A percentile compares a stretch with the other conserved stretches of the same genome.
Evolutionary conservation across 129 eudicot species (phyloP).

Genomic region (Helichrysum umbraculigerum): DNA sequence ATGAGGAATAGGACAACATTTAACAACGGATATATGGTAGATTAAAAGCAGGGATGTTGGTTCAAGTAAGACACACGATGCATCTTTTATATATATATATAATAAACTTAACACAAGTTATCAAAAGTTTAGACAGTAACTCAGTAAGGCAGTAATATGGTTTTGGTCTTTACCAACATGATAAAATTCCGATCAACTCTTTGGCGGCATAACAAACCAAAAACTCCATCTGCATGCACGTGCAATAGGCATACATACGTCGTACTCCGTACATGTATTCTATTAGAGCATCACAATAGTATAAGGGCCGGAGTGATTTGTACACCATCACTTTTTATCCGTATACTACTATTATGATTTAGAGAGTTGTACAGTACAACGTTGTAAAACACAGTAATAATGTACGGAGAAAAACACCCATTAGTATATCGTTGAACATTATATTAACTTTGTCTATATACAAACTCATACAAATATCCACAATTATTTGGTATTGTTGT

Average conservation of each 20-base stretch:
- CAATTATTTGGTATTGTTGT: too few relatives aligned
- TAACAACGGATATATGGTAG: background rate
- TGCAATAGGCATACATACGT: background rate
- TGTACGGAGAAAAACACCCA: too few relatives aligned
- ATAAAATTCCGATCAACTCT: slow-evolving; percentile 2
- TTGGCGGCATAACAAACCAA: slow-evolving; percentile 22
- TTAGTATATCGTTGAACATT: background rate
- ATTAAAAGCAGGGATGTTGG: background rate
- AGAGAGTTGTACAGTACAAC: too few relatives aligned
- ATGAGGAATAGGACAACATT: too few relatives aligned
- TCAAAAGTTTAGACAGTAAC: slow-evolving; percentile 10
- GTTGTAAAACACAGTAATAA: too few relatives aligned
- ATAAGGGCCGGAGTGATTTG: too few relatives aligned
- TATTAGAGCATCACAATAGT: background rate
- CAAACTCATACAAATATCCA: too few relatives aligned
- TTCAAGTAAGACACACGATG: background rate
- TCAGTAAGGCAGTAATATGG: slow-evolving; percentile 13
- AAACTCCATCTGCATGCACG: slow-evolving; percentile 17
- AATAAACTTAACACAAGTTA: background rate
- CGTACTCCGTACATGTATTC: background rate
- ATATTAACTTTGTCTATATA: too few relatives aligned
- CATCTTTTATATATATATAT: background rate
- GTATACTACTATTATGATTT: too few relatives aligned
- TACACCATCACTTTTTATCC: too few relatives aligned
- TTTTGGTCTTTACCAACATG: slow-evolving; percentile 12